These are phyloP conservation scores for Penicillium maclennaniae DNA, from an alignment of 495 filamentous ascomycete species.

Conservation along the genomic window DNA sequence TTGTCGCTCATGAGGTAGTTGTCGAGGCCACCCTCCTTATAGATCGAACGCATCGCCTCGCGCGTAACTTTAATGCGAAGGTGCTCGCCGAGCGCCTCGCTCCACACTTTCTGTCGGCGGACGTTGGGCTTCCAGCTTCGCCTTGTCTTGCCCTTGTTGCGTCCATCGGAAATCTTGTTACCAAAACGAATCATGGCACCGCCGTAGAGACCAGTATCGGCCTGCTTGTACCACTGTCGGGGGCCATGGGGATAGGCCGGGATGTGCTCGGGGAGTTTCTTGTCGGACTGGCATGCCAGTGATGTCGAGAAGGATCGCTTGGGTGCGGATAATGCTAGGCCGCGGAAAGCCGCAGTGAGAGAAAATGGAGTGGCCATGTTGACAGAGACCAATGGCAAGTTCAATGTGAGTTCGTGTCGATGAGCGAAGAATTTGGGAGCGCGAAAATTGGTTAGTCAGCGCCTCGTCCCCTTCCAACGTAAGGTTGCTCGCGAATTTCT, in stretches of 20 bases:
- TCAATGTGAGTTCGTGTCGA: background rate
- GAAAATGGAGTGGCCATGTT: slow-evolving; percentile 36
- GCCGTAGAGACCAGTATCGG: slow-evolving; percentile 83
- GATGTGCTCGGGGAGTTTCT: slow-evolving; percentile 40
- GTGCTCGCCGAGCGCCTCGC: slow-evolving; percentile 56
- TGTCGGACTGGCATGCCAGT: slow-evolving; percentile 29
- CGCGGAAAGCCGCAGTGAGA: slow-evolving; percentile 40
- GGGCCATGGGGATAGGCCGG: slow-evolving; percentile 85
- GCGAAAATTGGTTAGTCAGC: no score
- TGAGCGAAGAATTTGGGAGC: slow-evolving; percentile 38
- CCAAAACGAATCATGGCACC: slow-evolving; percentile 76
- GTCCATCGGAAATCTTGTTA: slow-evolving; percentile 75
- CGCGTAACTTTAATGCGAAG: slow-evolving; percentile 74
- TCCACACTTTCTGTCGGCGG: slow-evolving; percentile 70
- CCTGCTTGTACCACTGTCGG: slow-evolving; percentile 77
- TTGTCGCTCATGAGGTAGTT: slow-evolving; percentile 80
- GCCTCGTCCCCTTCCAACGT: no score
- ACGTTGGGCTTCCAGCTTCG: slow-evolving; percentile 88
- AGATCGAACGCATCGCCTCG: slow-evolving; percentile 76
- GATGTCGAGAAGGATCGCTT: slow-evolving; percentile 45
- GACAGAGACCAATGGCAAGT: background rate
- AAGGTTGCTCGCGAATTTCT: slow-evolving; percentile 36
- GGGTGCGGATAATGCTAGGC: slow-evolving; percentile 37
- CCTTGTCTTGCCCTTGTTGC: slow-evolving; percentile 76
- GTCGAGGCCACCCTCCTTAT: slow-evolving; percentile 84